Evolutionary conservation across 2,329 filamentous ascomycete genomes (phyloP).

Genomic region (Cadophora luteo-olivacea): DNA sequence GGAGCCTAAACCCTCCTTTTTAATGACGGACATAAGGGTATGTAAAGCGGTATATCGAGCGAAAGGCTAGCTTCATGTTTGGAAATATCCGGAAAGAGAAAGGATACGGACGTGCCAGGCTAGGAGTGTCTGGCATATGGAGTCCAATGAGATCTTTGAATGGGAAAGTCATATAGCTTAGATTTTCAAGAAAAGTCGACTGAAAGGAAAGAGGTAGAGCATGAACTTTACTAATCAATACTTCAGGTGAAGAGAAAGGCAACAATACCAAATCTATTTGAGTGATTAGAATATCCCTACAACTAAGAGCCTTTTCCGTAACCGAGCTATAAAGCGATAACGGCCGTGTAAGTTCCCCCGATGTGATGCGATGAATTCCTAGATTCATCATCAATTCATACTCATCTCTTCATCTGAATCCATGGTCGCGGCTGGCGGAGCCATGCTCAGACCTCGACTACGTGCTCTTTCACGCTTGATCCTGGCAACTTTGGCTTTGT

Average conservation of each 20-base stretch:
- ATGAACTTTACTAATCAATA: neutral
- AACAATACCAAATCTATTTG: neutral
- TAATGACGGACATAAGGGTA: too few species aligned
- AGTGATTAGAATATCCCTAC: neutral
- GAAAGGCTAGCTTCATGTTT: too few species aligned
- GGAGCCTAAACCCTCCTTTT: too few species aligned
- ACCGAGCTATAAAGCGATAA: neutral
- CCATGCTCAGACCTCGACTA: slow-evolving; percentile 29
- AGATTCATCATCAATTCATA: slow-evolving; percentile 3
- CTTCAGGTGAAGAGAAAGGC: neutral
- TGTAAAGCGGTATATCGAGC: too few species aligned
- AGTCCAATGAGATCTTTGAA: too few species aligned
- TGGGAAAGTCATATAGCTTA: too few species aligned
- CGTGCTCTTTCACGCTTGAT: slow-evolving; percentile 32
- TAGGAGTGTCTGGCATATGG: too few species aligned
- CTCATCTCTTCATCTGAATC: slow-evolving; percentile 47
- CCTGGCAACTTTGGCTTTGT: slow-evolving; percentile 18
- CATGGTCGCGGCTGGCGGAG: slow-evolving; percentile 22
- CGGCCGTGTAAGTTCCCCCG: too few species aligned
- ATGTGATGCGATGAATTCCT: too few species aligned
- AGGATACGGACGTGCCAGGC: too few species aligned
- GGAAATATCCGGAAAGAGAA: too few species aligned
- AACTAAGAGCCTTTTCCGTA: neutral
- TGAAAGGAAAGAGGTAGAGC: neutral
- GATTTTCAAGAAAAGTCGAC: too few species aligned